phyloP scores from a whole-genome alignment of 768 basidiomycete genomes.

The Lactarius pseudohatsudake region DNA sequence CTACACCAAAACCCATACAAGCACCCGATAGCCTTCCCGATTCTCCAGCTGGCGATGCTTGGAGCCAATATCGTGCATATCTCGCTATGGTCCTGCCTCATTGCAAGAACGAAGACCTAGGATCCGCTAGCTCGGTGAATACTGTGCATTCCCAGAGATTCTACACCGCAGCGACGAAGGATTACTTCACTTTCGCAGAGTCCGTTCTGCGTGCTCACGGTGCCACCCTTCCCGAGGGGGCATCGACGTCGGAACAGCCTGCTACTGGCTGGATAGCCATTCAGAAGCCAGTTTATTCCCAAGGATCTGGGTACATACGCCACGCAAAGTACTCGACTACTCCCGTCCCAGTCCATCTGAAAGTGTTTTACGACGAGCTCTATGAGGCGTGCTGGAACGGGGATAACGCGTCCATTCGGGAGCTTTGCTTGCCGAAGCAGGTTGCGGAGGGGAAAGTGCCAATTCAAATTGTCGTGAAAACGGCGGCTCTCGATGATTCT shows the following conservation, averaged over 20 bases:
- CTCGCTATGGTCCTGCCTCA: neutral
- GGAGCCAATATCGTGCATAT: conserved; percentile 15
- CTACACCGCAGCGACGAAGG: neutral
- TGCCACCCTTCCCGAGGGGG: neutral
- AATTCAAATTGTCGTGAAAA: conserved; percentile 46
- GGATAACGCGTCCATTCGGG: conserved; percentile 49
- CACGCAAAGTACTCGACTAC: conserved; percentile 22
- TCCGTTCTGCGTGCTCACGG: conserved; percentile 8
- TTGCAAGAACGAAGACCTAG: neutral
- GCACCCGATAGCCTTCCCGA: neutral
- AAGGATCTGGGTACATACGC: conserved; percentile 35
- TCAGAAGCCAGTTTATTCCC: neutral
- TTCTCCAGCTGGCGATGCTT: conserved; percentile 4
- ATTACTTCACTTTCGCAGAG: conserved; percentile 7
- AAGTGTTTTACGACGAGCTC: conserved; percentile 50
- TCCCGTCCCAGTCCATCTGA: conserved; percentile 37
- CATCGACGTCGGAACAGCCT: neutral
- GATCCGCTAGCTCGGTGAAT: neutral
- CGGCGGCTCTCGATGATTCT: conserved; percentile 28
- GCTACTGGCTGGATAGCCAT: no score
- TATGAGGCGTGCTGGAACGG: conserved; percentile 57
- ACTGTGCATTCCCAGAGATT: neutral
- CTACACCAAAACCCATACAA: neutral
- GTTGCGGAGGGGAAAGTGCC: conserved; percentile 34
- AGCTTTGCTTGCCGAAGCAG: conserved; percentile 51